Base-by-base conservation (phyloP, 306 rosid species). In the Medicago lupulina region DNA sequence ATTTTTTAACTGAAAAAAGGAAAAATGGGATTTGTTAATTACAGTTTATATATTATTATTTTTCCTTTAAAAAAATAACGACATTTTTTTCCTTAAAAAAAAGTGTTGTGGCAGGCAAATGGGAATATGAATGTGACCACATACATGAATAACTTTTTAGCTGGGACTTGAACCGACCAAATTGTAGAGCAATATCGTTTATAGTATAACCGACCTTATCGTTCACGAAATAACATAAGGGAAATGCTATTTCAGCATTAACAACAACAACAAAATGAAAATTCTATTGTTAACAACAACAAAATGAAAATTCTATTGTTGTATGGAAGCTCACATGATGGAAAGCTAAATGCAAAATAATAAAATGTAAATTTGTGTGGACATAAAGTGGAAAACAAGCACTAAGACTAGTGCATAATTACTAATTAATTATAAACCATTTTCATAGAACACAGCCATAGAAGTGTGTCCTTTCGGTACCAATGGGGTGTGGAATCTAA, bases 61-160 rank as follows among this genome's bases (percentile, higher is more conserved):
- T 28, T 23, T 2, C 28, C 1, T 31, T 28, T 28, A 28, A 28
- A 28, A 28, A 4, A 28, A 21, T 21, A 21, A 21, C 1, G 23
- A 1, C 34, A 28, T 2, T 28, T 28, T 28, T 28, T 28, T 28
- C 34, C 4, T 28, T 28, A 28, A 31, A 31, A 31, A 31, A 31
- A 31, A 31, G n/a, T 31, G 58, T n/a, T 51, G 63, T 57, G 63
- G 16, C 63, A 57, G 63, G 38, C 16, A 58, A 58, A 58, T 58
- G 38, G 12, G 61, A 54, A 54, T 54, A 18, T 58, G 64, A 58
- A 58, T 23, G 36, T 58, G 64, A 58, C 64, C 64, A 23, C 38
- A 58, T 58, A 23, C 38, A 58, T 58, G 34, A 23, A 58, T 58
- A 58, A 58, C 64, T 19, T 55, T 55, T 55, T 9, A 9, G 34